phyloP scores from a whole-genome alignment of 352 stramenopile genomes.

The Thalassiosira livingstoniorum region DNA sequence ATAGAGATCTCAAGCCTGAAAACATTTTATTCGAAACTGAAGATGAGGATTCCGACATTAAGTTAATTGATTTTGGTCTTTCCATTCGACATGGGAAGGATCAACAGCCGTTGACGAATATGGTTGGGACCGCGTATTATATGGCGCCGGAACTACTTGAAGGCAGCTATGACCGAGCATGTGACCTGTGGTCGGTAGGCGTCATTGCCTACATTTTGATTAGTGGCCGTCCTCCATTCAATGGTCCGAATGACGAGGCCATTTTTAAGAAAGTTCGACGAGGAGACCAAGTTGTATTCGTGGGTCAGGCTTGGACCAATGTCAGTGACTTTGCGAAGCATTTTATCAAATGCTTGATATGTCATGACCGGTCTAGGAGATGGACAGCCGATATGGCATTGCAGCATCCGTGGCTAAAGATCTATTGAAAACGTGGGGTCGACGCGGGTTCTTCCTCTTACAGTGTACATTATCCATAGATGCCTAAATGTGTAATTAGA shows the following conservation, averaged over 20 bases:
- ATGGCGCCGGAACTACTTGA: slow-evolving; percentile 86
- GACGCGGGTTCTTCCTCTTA: too few relatives aligned
- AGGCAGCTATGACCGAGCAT: slow-evolving; percentile 91
- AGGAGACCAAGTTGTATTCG: slow-evolving; percentile 86
- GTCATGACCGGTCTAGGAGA: slow-evolving; percentile 91
- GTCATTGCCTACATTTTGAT: slow-evolving; percentile 78
- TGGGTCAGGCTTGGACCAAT: slow-evolving; percentile 87
- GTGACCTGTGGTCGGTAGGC: slow-evolving; percentile 93
- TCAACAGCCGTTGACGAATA: slow-evolving; percentile 60
- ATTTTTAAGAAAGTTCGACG: slow-evolving; percentile 73
- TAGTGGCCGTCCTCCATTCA: slow-evolving; percentile 92
- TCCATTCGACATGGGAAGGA: slow-evolving; percentile 41
- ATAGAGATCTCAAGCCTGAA: slow-evolving; percentile 80
- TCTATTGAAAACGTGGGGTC: too few relatives aligned
- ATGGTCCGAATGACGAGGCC: slow-evolving; percentile 89
- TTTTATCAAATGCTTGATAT: slow-evolving; percentile 91
- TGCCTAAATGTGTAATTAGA: too few relatives aligned
- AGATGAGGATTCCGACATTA: slow-evolving; percentile 23
- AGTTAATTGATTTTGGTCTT: slow-evolving; percentile 59
- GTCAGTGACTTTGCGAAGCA: slow-evolving; percentile 92
- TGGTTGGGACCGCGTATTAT: slow-evolving; percentile 83
- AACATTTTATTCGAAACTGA: slow-evolving; percentile 47
- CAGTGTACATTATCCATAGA: too few relatives aligned
- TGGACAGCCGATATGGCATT: slow-evolving; percentile 86
- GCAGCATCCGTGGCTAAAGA: slow-evolving; percentile 49